Evolutionary conservation across 495 filamentous ascomycete genomes (phyloP).

Genomic region (Penicillium cinerascens): DNA sequence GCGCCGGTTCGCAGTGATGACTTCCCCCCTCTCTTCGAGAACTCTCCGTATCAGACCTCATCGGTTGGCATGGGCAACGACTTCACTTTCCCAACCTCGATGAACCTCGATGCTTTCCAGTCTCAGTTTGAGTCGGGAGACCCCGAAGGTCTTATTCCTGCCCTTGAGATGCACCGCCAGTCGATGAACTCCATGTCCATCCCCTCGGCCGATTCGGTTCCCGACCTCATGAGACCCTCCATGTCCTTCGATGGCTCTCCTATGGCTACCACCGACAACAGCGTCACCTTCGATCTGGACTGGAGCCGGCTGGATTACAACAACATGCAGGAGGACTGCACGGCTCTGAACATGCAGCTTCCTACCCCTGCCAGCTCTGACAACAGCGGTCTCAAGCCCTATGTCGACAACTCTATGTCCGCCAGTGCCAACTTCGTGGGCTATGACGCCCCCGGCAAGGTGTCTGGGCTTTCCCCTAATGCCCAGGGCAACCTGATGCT

Average conservation of each 20-base stretch:
- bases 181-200: constrained; percentile 28
- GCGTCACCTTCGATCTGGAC: constrained; percentile 34
- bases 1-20: constrained; percentile 16
- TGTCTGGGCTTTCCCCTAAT: constrained; percentile 56
- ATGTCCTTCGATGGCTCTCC: constrained; percentile 25
- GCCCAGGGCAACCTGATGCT: constrained; percentile 63
- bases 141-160: constrained; percentile 33
- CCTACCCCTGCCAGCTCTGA: constrained; percentile 20
- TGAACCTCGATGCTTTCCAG: constrained; percentile 50
- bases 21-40: constrained; percentile 25
- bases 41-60: constrained; percentile 9
- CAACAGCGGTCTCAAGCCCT: constrained; percentile 17
- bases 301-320: constrained; percentile 36
- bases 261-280: constrained; percentile 23
- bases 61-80: constrained; percentile 15
- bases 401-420: not conserved
- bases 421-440: not conserved
- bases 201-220: constrained; percentile 21
- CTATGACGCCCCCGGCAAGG: constrained; percentile 8
- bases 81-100: constrained; percentile 27
- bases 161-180: constrained; percentile 22
- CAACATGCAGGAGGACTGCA: constrained; percentile 30
- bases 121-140: constrained; percentile 51
- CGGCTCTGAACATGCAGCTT: constrained; percentile 32
- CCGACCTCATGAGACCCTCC: constrained; percentile 18